Base-by-base conservation (phyloP, 495 filamentous ascomycete genomes). In the Penicillium mononematosum region DNA sequence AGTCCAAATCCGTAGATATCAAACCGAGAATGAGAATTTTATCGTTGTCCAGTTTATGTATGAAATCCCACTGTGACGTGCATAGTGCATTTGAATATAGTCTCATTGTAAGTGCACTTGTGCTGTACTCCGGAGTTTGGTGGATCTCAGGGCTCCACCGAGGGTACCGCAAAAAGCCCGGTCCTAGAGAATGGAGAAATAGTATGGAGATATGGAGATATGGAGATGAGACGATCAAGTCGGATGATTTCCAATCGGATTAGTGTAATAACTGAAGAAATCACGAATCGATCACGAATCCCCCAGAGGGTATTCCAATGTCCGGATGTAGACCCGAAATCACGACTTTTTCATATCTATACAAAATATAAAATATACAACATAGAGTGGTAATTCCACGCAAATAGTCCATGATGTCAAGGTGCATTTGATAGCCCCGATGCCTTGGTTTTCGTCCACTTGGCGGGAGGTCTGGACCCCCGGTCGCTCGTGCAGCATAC, bases 1-100 rank as follows among this genome's bases (percentile, higher is more conserved):
- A 17, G 29, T 48, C 9, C n/a, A 47, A 31, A n/a, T 27, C 29
- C 27, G 45, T 47, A 47, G 24, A 19, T 45, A 25, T 46, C 14
- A 46, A 46, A 45, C 42, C 10, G 6, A 44, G 19, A 44, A 16
- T 14, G n/a, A 29, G 44, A 46, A 50, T 50, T 50, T 24, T 6
- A 14, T 31, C 22, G 38, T 17, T 41, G 11, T n/a, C 39, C 39
- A 17, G 44, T 31, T 45, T 17, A 56, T 53, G 47, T 53, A 56
- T 58, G 36, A 48, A 56, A 58, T 63, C 54, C 29, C 52, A 59
- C 58, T 27, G 63, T 68, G 65, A 66, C 65, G 62, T 68, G 65
- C 65, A 68, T 59, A 12, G 38, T 65, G 65, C 62, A 59, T 41
- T 53, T 44, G 42, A 39, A 56, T 43, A 56, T 56, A 46, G 51